A percentile compares a stretch with the other conserved stretches of the same genome.
These are phyloP conservation scores for Tuber brumale DNA, from an alignment of 495 filamentous ascomycete species.

Conservation along the genomic window DNA sequence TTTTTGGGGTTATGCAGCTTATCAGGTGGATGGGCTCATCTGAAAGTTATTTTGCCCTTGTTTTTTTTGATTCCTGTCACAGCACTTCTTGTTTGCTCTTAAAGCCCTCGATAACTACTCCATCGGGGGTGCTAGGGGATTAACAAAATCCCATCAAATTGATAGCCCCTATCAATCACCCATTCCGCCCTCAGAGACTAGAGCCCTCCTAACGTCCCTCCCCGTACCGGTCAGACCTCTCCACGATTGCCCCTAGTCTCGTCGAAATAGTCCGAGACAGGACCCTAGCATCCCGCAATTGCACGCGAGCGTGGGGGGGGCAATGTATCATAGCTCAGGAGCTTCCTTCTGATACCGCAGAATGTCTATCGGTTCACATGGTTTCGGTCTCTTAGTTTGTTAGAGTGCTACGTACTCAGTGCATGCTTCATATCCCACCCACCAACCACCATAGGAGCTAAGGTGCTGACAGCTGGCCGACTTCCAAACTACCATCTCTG, in stretches of 20 bases:
- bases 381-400: neutral
- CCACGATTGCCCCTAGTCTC: neutral
- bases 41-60: neutral
- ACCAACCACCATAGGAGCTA: too few relatives aligned
- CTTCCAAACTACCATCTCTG: neutral
- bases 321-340: neutral
- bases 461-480: neutral
- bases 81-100: neutral
- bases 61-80: neutral
- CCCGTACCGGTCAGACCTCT: neutral
- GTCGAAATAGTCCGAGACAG: neutral
- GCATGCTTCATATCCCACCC: neutral
- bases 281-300: neutral
- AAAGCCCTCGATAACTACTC: neutral
- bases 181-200: neutral
- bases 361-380: neutral
- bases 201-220: neutral
- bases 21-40: neutral
- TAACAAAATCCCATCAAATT: neutral
- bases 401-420: neutral
- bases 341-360: neutral
- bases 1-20: too few relatives aligned
- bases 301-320: too few relatives aligned
- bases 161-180: neutral
- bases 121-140: neutral